Evolutionary conservation across 495 filamentous ascomycete genomes (phyloP).

Genomic region (Clavariopsis aquatica): DNA sequence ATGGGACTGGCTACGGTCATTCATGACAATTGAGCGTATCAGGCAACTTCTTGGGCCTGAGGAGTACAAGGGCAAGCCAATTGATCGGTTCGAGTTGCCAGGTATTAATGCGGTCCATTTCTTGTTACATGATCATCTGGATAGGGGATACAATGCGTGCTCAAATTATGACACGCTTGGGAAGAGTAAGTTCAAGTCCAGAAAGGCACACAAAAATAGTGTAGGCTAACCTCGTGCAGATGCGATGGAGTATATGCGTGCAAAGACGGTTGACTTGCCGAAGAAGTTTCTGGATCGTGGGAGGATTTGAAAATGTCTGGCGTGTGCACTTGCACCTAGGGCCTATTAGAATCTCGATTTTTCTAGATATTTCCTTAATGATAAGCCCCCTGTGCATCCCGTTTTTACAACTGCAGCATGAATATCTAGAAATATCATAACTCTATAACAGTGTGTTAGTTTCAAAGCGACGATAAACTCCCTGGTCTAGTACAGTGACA

Average conservation of each 20-base stretch:
- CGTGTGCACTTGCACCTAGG: too few relatives aligned
- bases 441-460: too few relatives aligned
- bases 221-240: conserved; percentile 12
- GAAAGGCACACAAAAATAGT: background rate
- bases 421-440: too few relatives aligned
- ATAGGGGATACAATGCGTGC: conserved; percentile 39
- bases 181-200: conserved; percentile 34
- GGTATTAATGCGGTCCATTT: conserved; percentile 42
- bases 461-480: too few relatives aligned
- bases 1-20: conserved; percentile 43
- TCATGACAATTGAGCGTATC: conserved; percentile 42
- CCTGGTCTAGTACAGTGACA: too few relatives aligned
- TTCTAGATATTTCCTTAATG: too few relatives aligned
- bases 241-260: conserved; percentile 31
- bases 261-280: conserved; percentile 30
- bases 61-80: conserved; percentile 43
- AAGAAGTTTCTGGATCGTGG: conserved; percentile 33
- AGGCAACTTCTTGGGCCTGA: conserved; percentile 43
- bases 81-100: conserved; percentile 41
- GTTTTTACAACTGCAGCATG: too few relatives aligned
- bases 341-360: too few relatives aligned
- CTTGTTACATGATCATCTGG: conserved; percentile 43
- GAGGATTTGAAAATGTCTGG: conserved; percentile 11
- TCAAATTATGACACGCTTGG: conserved; percentile 42
- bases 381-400: too few relatives aligned